Percentiles rank a stretch among this genome's conserved stretches.
Evolutionary conservation across 1,139 yeast genomes (phyloP).

Genomic region (Kodamaea sp.): DNA sequence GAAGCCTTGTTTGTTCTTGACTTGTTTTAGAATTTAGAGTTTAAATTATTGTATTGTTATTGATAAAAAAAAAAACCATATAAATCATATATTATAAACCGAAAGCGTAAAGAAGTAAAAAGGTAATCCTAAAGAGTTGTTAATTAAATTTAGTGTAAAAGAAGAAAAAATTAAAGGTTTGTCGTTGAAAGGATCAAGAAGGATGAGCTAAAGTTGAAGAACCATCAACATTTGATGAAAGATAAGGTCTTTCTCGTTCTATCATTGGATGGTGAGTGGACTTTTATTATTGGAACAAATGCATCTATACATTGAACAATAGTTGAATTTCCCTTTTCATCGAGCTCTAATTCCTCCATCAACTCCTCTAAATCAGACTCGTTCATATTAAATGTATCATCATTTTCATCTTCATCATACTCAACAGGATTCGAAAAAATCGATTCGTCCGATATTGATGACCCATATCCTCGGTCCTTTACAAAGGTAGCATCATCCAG

Average conservation of each 20-base stretch:
- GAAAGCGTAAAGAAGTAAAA: no score
- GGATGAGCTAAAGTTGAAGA: no score
- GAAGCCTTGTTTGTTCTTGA: no score
- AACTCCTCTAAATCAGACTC: slow-evolving; percentile 18
- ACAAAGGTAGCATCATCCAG: slow-evolving; percentile 16
- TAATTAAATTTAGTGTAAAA: no score
- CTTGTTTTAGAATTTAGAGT: no score
- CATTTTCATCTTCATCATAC: slow-evolving; percentile 8
- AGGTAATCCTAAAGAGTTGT: no score
- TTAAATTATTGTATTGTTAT: no score
- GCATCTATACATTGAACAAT: slow-evolving; percentile 21
- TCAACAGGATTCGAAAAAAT: slow-evolving; percentile 17
- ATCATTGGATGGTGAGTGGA: slow-evolving; percentile 12
- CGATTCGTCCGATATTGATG: slow-evolving; percentile 17
- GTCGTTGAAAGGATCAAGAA: no score
- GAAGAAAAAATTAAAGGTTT: no score
- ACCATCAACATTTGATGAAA: slow-evolving; percentile 4
- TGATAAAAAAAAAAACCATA: no score
- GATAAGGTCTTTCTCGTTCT: slow-evolving; percentile 12
- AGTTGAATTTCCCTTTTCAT: slow-evolving; percentile 15
- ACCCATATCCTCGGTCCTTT: slow-evolving; percentile 8
- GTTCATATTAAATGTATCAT: slow-evolving; percentile 14
- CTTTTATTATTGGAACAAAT: slow-evolving; percentile 21
- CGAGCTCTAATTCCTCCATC: slow-evolving; percentile 18
- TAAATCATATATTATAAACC: no score